Evolutionary conservation across 2,329 filamentous ascomycete genomes (phyloP), one percentile per base, ranked within the genome.

Genomic region (Cercospora brassicicola): DNA sequence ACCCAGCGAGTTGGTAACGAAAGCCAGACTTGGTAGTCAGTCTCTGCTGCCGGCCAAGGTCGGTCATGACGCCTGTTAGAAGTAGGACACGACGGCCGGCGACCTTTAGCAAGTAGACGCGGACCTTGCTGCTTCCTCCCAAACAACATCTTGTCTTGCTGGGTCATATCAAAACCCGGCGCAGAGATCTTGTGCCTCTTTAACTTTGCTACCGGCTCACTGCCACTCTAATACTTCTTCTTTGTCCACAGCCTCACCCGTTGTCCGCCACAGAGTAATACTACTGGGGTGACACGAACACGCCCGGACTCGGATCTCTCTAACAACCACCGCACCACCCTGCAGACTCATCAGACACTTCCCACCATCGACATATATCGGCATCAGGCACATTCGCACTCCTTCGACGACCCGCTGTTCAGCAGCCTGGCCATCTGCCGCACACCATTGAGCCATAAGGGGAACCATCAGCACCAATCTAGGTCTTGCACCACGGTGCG

Each of bases 1-100:
- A 74, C 74, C 74, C 74, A 79, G 80, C 76, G 78, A 78, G 79
- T 78, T 73, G 74, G 73, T 73, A 74, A 73, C 72, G 73, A 73
- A 70, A 69, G 70, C 63, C 68, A 70, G 71, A 48, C 73, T 70
- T 66, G 67, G 69, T 71, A 72, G 73, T 69, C 69, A 67, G 66
- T 69, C 67, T 72, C 72, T 75, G 70, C 72, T 73, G 68, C 72
- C 66, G 74, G 72, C 69, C 69, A 73, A 71, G 72, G 65, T 75
- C 72, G 71, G 74, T 73, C 72, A 73, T 74, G 72, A 73, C 69
- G 71, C 72, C 63, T 71, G 72, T 67, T 74, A 72, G 72, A 68
- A 72, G 68, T 72, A 66, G 67, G 65, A 64, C 68, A 70, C 69
- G 59, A 72, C 68, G 70, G 69, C 68, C 69, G 68, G 70, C 73